phyloP scores from a whole-genome alignment of 148 eudicot species.

The Chenopodium quinoa region DNA sequence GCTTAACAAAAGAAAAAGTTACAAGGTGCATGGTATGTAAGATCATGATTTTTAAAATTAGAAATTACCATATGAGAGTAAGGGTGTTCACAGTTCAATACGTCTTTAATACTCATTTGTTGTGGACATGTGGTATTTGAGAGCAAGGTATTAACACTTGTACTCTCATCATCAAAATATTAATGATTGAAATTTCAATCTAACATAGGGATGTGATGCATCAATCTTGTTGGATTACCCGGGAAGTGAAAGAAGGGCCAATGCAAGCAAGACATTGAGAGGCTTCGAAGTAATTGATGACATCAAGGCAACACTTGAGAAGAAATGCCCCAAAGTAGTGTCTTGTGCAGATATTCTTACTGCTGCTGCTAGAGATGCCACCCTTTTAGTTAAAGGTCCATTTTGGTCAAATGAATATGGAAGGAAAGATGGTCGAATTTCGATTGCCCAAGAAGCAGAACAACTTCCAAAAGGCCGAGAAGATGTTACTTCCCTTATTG shows the following conservation, averaged over 20 bases:
- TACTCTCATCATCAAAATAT: background rate
- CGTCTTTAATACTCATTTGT: no score
- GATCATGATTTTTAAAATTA: no score
- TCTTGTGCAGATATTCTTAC: slow-evolving; percentile 84
- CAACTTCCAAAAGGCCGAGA: slow-evolving; percentile 55
- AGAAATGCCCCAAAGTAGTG: slow-evolving; percentile 55
- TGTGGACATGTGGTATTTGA: no score
- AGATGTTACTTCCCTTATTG: slow-evolving; percentile 50
- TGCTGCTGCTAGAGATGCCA: slow-evolving; percentile 77
- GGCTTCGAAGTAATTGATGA: slow-evolving; percentile 70
- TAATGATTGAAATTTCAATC: background rate
- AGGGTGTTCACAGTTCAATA: no score
- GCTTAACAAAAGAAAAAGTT: no score
- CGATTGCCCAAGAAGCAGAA: slow-evolving; percentile 50
- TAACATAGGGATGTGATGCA: slow-evolving; percentile 73
- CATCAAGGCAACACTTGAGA: slow-evolving; percentile 57
- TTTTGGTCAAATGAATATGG: slow-evolving; percentile 70
- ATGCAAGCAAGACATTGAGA: slow-evolving; percentile 60
- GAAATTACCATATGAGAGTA: no score
- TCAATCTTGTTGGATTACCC: slow-evolving; percentile 56
- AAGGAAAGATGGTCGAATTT: slow-evolving; percentile 59
- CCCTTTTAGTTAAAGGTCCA: slow-evolving; percentile 56
- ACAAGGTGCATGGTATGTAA: no score
- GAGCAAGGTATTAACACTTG: background rate
- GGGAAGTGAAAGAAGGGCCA: slow-evolving; percentile 55